These are phyloP conservation scores for Akanthomyces muscarius DNA, from an alignment of 2,329 filamentous ascomycete genomes.

Conservation along the genomic window DNA sequence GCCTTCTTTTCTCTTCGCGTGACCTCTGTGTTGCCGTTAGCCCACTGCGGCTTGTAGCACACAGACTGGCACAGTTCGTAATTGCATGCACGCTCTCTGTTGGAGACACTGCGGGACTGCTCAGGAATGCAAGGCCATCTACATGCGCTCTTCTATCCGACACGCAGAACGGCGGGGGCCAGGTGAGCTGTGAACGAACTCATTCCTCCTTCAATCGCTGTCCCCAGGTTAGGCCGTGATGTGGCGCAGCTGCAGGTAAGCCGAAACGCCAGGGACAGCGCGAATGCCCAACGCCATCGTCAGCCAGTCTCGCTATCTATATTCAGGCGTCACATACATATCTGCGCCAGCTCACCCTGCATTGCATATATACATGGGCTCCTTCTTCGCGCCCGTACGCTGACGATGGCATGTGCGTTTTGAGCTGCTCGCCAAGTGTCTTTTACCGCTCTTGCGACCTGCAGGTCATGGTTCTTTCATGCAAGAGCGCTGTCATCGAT, in stretches of 20 bases:
- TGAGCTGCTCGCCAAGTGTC: neutral
- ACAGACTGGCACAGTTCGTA: neutral
- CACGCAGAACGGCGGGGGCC: neutral
- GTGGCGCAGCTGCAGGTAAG: neutral
- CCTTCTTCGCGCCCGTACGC: neutral
- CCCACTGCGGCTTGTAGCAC: neutral
- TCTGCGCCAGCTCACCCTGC: neutral
- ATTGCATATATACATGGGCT: constrained; percentile 8
- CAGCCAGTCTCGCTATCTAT: neutral
- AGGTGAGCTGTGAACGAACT: neutral
- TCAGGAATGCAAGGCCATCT: neutral
- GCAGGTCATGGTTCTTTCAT: constrained; percentile 1
- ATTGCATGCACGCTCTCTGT: neutral
- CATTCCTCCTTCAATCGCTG: neutral
- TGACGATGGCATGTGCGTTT: neutral
- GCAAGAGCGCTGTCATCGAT: neutral
- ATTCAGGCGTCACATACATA: neutral
- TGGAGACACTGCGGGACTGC: neutral
- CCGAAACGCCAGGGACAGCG: neutral
- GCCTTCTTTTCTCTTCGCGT: neutral
- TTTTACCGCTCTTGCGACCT: constrained; percentile 2
- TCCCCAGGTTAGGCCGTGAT: neutral
- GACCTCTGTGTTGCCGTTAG: neutral
- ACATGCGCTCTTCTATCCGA: constrained; percentile 1
- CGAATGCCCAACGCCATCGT: neutral